Base-by-base conservation (phyloP, 2,329 filamentous ascomycete species). In the Fusarium scirpi region DNA sequence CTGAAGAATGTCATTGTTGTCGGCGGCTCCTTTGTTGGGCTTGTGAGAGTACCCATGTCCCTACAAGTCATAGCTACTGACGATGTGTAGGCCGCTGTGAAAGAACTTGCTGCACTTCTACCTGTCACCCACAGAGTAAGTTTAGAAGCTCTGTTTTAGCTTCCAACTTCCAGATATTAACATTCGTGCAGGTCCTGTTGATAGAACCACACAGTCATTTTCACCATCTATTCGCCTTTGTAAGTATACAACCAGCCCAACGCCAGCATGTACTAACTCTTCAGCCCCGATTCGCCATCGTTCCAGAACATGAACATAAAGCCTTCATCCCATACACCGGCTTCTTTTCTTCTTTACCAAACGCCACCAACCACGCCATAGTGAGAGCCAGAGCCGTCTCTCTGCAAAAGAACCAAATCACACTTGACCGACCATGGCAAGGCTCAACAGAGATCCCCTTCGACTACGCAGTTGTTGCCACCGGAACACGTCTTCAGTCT, bases 121-220 rank as follows among this genome's bases (percentile, higher is more conserved):
- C 74, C 74, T 13, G 61, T 69, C 1, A 74, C 74, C 20, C 70
- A 76, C 6, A 48, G 74, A 29, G 74, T 75, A 70, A 56, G 46
- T 22, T 1, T 12, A 5, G 6, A 7, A 2, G 20, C 1, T 11
- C 0, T 2, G 10, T 9, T 2, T 1, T 2, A 47, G 0, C 5
- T 11, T 10, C 18, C 18, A 12, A 7, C 6, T 7, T n/a, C 18
- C 1, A 7, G 5, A 6, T 12, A 20, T 41, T 62, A 11, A 58
- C 16, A 3, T n/a, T 6, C 8, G 22, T 15, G 0, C 6, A 80
- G 49, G 82, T 86, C 2, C 67, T 86, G 0, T 67, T 86, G 8
- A 76, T 87, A 29, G 85, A 87, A 66, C 84, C 81, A 54, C 85
- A 86, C 60, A 83, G 81, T 11, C 85, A 87, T 73, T 84, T 87